Evolutionary conservation across 2,329 filamentous ascomycete genomes (phyloP).

Genomic region (Fusarium paranaense): DNA sequence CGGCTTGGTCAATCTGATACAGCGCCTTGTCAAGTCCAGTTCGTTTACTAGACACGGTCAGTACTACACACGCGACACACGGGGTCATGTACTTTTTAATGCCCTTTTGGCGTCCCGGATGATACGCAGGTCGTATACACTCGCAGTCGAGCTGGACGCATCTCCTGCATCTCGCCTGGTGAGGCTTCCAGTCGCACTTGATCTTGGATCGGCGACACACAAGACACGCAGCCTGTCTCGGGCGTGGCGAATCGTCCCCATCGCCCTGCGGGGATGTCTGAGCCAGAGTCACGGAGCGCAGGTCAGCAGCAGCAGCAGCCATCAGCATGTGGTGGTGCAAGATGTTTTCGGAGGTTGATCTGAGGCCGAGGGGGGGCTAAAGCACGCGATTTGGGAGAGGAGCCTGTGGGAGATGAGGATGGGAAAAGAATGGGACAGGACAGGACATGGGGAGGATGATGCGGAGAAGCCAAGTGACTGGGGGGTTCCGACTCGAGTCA

Average conservation of each 20-base stretch:
- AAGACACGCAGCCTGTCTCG: slow-evolving; percentile 67
- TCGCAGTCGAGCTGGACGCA: slow-evolving; percentile 69
- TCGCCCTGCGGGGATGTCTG: slow-evolving; percentile 34
- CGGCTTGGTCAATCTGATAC: slow-evolving; percentile 78
- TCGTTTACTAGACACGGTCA: slow-evolving; percentile 67
- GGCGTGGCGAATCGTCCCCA: slow-evolving; percentile 44
- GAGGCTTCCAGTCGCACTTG: slow-evolving; percentile 69
- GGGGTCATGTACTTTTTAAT: slow-evolving; percentile 73
- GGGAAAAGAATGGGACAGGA: not conserved
- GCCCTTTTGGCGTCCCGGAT: slow-evolving; percentile 78
- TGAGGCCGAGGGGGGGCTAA: slow-evolving; percentile 17
- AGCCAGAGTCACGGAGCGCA: slow-evolving; percentile 17
- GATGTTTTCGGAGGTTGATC: slow-evolving; percentile 26
- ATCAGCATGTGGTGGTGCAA: slow-evolving; percentile 10
- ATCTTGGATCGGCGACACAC: slow-evolving; percentile 76
- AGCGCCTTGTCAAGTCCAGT: slow-evolving; percentile 80
- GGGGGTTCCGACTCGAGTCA: not conserved
- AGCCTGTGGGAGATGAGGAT: slow-evolving; percentile 11
- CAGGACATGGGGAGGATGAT: slow-evolving; percentile 5
- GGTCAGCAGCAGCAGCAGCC: slow-evolving; percentile 17
- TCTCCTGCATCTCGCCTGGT: slow-evolving; percentile 67
- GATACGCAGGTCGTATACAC: slow-evolving; percentile 78
- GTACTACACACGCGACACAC: not conserved
- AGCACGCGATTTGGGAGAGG: slow-evolving; percentile 19
- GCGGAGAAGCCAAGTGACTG: slow-evolving; percentile 14